Base-by-base conservation (phyloP, 176 grass and related monocot genomes). In the Raddia guianensis region DNA sequence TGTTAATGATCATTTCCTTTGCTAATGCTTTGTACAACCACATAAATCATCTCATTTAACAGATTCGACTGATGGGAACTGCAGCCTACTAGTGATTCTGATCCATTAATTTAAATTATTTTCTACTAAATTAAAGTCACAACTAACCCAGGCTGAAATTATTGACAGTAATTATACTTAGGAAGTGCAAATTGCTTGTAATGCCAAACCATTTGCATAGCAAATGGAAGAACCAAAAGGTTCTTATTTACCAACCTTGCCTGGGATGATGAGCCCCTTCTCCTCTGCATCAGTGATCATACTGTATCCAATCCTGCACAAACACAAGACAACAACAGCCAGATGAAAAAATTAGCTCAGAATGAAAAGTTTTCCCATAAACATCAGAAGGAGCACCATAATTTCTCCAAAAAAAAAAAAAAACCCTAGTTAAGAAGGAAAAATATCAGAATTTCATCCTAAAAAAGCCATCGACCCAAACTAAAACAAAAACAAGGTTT, bases 281-380 rank as follows among this genome's bases (percentile, higher is more conserved):
- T 87, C 81, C 83, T 98, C 95, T 13, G 95, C 95, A 66, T 98
- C 95, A 18, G 76, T 77, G 78, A 98, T 94, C 95, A 98, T 98
- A 55, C 92, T 98, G 54, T 94, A 94, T 1, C 88, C 95, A 92
- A 98, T 98, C 87, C 95, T 98, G 89, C 49, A 60, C 50, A 71
- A 49, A 49, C 0, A 37, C 12, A 85, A 55, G 0, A 43, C 57
- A 61, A 13, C 7, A 71, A 13, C 18, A 54, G 7, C 27, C 14
- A 49, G 40, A 18, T 34, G 12, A 1, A 32, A 46, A 16, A 68
- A 15, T 73, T 1, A 74, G 60, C 44, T 49, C 13, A 53, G 20
- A 47, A 77, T 0, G 2, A 15, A 50, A 7, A 3, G 18, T 54
- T 58, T 9, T 13, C 13, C 11, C 60, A 63, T 63, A 63, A 66